phyloP scores from a whole-genome alignment of 1,139 yeast species.

The Saccharomyces uvarum region DNA sequence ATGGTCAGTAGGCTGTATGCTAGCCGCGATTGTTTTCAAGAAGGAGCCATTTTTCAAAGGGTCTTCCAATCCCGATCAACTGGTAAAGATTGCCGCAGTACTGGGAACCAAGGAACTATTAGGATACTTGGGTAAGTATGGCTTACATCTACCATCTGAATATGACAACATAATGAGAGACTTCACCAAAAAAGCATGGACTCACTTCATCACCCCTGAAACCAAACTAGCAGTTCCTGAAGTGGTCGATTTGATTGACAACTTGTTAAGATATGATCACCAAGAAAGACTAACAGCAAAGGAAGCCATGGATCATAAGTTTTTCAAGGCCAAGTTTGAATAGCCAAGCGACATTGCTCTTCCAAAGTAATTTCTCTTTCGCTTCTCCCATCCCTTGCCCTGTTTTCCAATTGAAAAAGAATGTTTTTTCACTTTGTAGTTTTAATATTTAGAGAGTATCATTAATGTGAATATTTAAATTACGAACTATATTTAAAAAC shows the following conservation, averaged over 20 bases:
- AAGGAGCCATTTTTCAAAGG: constrained; percentile 77
- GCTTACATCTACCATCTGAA: constrained; percentile 52
- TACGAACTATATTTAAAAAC: not conserved
- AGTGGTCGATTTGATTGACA: constrained; percentile 57
- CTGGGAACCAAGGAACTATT: constrained; percentile 64
- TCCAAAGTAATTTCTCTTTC: not conserved
- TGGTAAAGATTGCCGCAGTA: constrained; percentile 70
- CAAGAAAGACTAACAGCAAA: constrained; percentile 67
- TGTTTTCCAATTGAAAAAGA: not conserved
- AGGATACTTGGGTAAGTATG: constrained; percentile 54
- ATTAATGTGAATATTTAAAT: not conserved
- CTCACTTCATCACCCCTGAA: constrained; percentile 47
- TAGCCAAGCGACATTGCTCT: not conserved
- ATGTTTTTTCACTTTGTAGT: constrained; percentile 2
- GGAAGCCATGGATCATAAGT: constrained; percentile 64
- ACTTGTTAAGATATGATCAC: constrained; percentile 62
- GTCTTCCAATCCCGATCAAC: constrained; percentile 68
- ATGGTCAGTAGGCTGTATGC: constrained; percentile 78
- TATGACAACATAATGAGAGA: constrained; percentile 62
- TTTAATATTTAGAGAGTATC: not conserved
- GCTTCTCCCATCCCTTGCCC: not conserved
- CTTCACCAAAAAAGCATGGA: constrained; percentile 63
- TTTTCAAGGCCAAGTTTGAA: constrained; percentile 28
- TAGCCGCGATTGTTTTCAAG: constrained; percentile 69
- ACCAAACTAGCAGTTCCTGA: constrained; percentile 53